phyloP scores from a whole-genome alignment of 352 stramenopile species.

The Blastocystis sp. region DNA sequence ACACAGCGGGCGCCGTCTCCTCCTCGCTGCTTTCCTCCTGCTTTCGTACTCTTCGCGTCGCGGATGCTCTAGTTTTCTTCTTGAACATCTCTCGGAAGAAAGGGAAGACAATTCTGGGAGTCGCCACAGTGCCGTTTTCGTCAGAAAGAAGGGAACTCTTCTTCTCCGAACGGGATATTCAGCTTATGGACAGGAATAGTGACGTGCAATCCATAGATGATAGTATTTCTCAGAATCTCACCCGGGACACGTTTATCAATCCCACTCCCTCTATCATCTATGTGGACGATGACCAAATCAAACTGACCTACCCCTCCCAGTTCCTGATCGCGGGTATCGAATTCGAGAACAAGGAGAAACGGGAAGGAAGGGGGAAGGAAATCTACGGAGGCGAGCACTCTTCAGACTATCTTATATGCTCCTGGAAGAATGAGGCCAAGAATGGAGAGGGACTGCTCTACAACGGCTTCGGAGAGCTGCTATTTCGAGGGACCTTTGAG shows the following conservation, averaged over 20 bases:
- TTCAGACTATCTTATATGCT: slow-evolving; percentile 23
- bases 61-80: slow-evolving; percentile 15
- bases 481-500: slow-evolving; percentile 61
- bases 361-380: neutral
- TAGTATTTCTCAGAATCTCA: neutral
- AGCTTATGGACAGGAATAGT: neutral
- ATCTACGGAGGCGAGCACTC: slow-evolving; percentile 3
- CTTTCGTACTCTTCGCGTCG: slow-evolving; percentile 22
- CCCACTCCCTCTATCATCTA: neutral
- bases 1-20: neutral
- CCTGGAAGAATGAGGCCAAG: slow-evolving; percentile 38
- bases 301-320: neutral
- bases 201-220: slow-evolving; percentile 26
- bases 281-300: slow-evolving; percentile 4
- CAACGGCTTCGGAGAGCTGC: slow-evolving; percentile 29
- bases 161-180: no score
- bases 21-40: slow-evolving; percentile 35
- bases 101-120: neutral
- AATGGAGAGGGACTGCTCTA: slow-evolving; percentile 61
- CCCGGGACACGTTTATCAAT: neutral
- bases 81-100: slow-evolving; percentile 35
- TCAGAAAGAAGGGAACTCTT: no score
- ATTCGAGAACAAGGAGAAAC: slow-evolving; percentile 17
- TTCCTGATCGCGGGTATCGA: slow-evolving; percentile 6
- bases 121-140: no score